Base-by-base conservation (phyloP, 768 basidiomycete genomes). In the Trametes punicea region DNA sequence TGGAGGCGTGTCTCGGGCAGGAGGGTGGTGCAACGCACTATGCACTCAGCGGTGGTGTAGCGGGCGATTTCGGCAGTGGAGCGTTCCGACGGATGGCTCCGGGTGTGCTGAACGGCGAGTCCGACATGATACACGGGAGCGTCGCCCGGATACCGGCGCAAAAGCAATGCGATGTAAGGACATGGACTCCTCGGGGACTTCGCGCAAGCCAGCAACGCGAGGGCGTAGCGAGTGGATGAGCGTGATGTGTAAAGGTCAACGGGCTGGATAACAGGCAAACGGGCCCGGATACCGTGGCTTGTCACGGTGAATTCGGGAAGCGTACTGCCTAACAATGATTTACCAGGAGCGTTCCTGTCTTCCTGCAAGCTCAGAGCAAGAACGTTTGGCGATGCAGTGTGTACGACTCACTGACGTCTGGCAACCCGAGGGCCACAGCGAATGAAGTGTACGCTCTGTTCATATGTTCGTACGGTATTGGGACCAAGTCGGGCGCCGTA, bases 201-300 rank as follows among this genome's bases (percentile, higher is more conserved):
- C 10, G 47, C 47, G 16, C 52, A 54, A 9, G 52, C 52, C 2
- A 54, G 34, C 6, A 45, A 26, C 25, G 52, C 52, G 33, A 54
- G 30, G 6, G 44, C 33, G 26, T 36, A 45, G n/a, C 34, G 42
- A 15, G 13, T 44, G 18, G 42, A 25, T 15, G 44, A n/a, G 18
- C 10, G 31, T 8, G 25, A 18, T 2, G 44, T 45, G 33, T 5
- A 9, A 26, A 34, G 27, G 11, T 38, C 25, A 31, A 49, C 18
- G 4, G 44, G 33, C 23, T 46, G 34, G n/a, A 55, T 46, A 6
- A 47, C 27, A n/a, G 53, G 46, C 1, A 55, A 27, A 8, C 46
- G 42, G 9, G 46, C 45, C 5, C 38, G 27, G 53, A 55, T 46
- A 10, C 45, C 53, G 20, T 38, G 26, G 20, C 34, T 29, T 6